Percentiles rank a stretch among this genome's conserved stretches.
These are phyloP conservation scores for Fusarium gaditjirri DNA, from an alignment of 2,329 filamentous ascomycete species.

Conservation along the genomic window DNA sequence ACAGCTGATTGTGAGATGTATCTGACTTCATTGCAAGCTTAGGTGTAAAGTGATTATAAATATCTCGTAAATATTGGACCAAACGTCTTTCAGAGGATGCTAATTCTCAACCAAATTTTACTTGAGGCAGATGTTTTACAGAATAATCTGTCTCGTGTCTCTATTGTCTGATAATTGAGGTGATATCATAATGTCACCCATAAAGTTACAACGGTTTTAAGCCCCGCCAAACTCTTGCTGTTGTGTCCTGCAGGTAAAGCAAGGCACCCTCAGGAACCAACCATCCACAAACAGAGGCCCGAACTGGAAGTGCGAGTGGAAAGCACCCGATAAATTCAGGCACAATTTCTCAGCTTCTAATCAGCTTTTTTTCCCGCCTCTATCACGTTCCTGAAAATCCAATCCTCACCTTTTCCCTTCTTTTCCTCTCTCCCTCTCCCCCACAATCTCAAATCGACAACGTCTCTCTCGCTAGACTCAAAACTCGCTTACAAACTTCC, in stretches of 20 bases:
- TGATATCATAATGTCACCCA: conserved; percentile 18
- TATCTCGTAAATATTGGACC: neutral
- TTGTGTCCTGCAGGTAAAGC: neutral
- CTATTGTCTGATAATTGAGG: conserved; percentile 22
- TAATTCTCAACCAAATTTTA: neutral
- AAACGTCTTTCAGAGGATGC: fast-evolving
- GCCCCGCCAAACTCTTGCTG: conserved; percentile 16
- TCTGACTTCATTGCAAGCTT: neutral
- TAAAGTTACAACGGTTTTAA: conserved; percentile 11
- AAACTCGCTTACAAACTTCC: conserved; percentile 22
- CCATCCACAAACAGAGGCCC: neutral
- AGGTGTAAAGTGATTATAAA: neutral
- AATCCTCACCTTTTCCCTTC: neutral
- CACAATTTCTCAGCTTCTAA: conserved; percentile 23
- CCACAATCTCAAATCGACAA: neutral
- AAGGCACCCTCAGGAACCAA: conserved; percentile 27
- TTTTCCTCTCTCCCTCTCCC: neutral
- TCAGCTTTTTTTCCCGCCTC: neutral
- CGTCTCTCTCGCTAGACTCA: neutral
- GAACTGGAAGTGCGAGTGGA: neutral
- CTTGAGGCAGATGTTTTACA: neutral
- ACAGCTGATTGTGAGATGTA: neutral
- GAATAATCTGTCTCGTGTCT: neutral
- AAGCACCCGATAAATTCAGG: conserved; percentile 2
- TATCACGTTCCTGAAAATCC: conserved; percentile 6